Evolutionary conservation across 108 stramenopile species (phyloP).

Genomic region (Seminavis robusta): DNA sequence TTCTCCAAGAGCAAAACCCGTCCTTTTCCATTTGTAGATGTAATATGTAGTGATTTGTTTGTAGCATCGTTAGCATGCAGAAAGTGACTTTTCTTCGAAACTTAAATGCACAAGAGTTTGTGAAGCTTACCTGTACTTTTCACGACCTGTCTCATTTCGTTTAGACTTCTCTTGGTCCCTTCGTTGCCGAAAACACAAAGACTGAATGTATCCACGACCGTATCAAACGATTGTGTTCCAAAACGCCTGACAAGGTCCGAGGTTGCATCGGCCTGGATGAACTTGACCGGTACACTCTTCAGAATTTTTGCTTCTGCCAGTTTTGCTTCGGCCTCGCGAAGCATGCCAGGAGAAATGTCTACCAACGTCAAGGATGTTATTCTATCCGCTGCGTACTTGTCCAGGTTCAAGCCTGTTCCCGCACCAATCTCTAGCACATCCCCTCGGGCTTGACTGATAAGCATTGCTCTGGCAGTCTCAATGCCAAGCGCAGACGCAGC

Average conservation of each 20-base stretch:
- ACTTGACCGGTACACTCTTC: constrained; percentile 27
- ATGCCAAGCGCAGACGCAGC: constrained; percentile 63
- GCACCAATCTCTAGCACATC: constrained; percentile 80
- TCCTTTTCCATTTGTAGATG: not conserved
- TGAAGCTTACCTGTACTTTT: constrained; percentile 31
- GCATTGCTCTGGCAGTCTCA: constrained; percentile 55
- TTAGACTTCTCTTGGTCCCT: constrained; percentile 57
- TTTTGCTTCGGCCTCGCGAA: constrained; percentile 43
- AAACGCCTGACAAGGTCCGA: constrained; percentile 50
- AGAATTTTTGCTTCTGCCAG: not conserved
- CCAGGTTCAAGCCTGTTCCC: constrained; percentile 82
- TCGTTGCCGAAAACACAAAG: constrained; percentile 81
- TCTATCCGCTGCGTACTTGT: constrained; percentile 42
- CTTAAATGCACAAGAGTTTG: no score
- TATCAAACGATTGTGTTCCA: constrained; percentile 67
- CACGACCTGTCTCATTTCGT: constrained; percentile 47
- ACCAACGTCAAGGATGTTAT: constrained; percentile 68
- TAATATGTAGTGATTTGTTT: not conserved
- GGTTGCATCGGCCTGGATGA: constrained; percentile 79
- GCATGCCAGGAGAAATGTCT: constrained; percentile 79
- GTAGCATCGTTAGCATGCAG: not conserved
- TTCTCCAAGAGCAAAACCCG: constrained; percentile 80
- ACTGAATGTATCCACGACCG: constrained; percentile 82
- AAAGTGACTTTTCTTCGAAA: constrained; percentile 2
- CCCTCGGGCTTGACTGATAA: constrained; percentile 56